Conservation (phyloP, 2,329 filamentous ascomycete species). For the Hymenotorrendiella dingleyae region DNA sequence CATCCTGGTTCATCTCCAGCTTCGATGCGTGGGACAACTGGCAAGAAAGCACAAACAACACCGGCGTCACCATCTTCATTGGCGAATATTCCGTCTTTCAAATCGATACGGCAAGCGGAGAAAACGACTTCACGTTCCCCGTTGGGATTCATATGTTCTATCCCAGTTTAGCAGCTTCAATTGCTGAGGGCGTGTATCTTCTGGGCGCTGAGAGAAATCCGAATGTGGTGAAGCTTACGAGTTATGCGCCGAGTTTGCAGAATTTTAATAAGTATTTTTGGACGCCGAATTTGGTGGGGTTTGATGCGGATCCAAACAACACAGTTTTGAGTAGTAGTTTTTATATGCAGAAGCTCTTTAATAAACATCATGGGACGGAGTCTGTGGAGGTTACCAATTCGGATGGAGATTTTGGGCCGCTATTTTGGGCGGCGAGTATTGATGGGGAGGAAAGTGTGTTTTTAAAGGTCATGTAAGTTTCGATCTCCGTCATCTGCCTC, state of each 20-base stretch:
- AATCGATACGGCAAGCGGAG: conserved; percentile 8
- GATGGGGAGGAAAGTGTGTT: too few relatives aligned
- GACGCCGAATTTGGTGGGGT: conserved; percentile 23
- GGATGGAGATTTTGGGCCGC: too few relatives aligned
- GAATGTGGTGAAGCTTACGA: conserved; percentile 32
- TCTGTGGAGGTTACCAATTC: too few relatives aligned
- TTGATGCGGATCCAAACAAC: conserved; percentile 17
- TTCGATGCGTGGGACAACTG: not conserved
- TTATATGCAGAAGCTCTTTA: conserved; percentile 26
- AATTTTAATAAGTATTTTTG: conserved; percentile 30
- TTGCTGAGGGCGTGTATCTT: conserved; percentile 21
- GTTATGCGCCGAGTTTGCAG: conserved; percentile 34
- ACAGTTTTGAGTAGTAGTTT: conserved; percentile 20
- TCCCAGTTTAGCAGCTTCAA: conserved; percentile 14
- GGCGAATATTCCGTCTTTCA: conserved; percentile 20
- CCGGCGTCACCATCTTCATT: conserved; percentile 19
- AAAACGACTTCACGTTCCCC: conserved; percentile 6
- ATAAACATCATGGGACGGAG: too few relatives aligned
- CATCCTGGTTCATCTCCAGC: not conserved
- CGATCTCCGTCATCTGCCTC: too few relatives aligned
- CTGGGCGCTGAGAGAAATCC: conserved; percentile 30
- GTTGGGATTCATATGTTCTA: too few relatives aligned
- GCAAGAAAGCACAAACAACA: conserved; percentile 5
- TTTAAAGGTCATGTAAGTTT: too few relatives aligned
- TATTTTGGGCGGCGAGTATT: too few relatives aligned